Base-by-base conservation (phyloP, 352 stramenopile species). In the Phytophthora ohioensis region DNA sequence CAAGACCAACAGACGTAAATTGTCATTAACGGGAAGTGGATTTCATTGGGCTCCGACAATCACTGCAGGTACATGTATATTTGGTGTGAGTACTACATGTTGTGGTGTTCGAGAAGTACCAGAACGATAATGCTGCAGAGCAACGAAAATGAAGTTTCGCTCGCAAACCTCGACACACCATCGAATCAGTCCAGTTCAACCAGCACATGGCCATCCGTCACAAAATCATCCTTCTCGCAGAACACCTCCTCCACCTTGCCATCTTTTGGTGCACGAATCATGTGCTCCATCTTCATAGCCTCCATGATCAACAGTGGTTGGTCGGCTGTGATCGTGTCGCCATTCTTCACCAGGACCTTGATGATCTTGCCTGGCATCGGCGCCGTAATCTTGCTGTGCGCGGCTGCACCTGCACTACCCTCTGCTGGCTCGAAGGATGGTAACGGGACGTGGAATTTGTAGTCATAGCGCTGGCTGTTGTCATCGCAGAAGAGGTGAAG, bases 211-310 rank as follows among this genome's bases (percentile, higher is more conserved):
- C 85, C 87, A 62, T 94, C 88, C 54, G 76, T 82, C 55, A 95
- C 87, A 69, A 92, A 92, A 69, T 92, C 85, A 38, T 85, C 85
- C 42, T 83, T 84, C 31, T 89, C 81, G 45, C 82, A 90, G 46
- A 87, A 89, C n/a, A 95, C 47, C 45, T 92, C 71, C 27, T 80
- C 76, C n/a, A 95, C 85, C 45, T 79, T 85, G 61, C 83, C 88
- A 66, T 92, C 80, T 55, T 83, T 88, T 39, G 85, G 86, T 8
- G 88, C 85, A 35, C 87, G 85, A 48, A 95, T 91, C 52, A 88
- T 77, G 71, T 94, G 84, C 69, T 99, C 94, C 97, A 99, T 99
- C 84, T 99, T 99, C 96, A 99, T 99, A 31, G 97, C 96, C 76
- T 99, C 96, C 83, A 99, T 95, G 61, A 99, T 97, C 53, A 98